Evolutionary conservation across 148 eudicot species (phyloP).

Genomic region (Chenopodium suecicum): DNA sequence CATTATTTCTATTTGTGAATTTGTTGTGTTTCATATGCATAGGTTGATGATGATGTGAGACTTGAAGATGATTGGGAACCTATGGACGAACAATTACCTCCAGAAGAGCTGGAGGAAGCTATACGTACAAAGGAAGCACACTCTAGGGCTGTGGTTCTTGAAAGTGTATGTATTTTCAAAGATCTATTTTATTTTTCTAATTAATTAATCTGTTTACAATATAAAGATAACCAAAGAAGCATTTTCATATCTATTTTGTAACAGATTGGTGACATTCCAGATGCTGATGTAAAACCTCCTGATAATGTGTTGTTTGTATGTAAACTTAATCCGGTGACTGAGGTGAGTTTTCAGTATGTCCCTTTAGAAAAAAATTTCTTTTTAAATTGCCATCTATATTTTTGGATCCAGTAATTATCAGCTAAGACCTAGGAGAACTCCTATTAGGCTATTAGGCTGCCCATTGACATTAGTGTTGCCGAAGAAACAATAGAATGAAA

Average conservation of each 20-base stretch:
- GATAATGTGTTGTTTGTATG: slow-evolving; percentile 94
- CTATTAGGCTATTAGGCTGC: neutral
- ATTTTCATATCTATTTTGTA: slow-evolving; percentile 14
- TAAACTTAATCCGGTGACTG: slow-evolving; percentile 92
- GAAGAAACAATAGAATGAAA: neutral
- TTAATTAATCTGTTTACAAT: neutral
- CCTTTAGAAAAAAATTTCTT: neutral
- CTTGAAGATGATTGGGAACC: slow-evolving; percentile 99
- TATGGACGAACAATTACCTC: slow-evolving; percentile 69
- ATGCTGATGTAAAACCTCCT: slow-evolving; percentile 94
- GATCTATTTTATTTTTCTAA: neutral
- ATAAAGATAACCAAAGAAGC: neutral
- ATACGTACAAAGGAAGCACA: slow-evolving; percentile 83
- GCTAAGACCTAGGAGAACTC: neutral
- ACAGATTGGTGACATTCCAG: slow-evolving; percentile 97
- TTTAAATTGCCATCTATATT: neutral
- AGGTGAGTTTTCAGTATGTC: slow-evolving; percentile 46
- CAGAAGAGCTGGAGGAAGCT: slow-evolving; percentile 70
- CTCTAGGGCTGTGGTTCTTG: slow-evolving; percentile 94
- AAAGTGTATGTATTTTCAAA: slow-evolving; percentile 49
- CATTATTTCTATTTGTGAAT: neutral
- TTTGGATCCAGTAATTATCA: neutral
- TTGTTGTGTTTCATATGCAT: slow-evolving; percentile 10
- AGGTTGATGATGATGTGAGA: slow-evolving; percentile 86
- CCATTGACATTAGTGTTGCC: neutral